Evolutionary conservation across 208 protist species (phyloP).

Genomic region (Acanthamoeba culbertsoni): DNA sequence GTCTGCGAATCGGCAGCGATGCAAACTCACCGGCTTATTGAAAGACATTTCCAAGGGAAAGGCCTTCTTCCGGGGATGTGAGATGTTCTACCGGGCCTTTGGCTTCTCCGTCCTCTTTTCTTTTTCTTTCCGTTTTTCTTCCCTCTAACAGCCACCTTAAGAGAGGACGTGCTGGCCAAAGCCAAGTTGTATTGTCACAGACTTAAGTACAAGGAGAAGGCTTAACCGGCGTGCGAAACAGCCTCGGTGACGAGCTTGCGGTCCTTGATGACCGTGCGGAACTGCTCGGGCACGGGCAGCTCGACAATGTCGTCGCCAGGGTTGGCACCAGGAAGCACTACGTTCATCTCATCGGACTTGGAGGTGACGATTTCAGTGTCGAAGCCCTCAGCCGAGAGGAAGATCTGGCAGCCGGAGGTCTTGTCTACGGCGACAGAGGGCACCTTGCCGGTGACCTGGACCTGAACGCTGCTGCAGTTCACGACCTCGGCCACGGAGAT

Average conservation of each 20-base stretch:
- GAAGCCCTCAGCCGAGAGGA: slow-evolving; percentile 70
- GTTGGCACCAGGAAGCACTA: slow-evolving; percentile 76
- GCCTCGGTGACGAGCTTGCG: slow-evolving; percentile 67
- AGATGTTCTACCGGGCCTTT: neutral
- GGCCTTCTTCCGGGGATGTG: too few species aligned
- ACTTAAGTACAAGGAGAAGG: neutral
- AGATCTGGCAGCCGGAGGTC: slow-evolving; percentile 79
- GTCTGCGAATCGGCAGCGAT: neutral
- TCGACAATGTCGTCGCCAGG: slow-evolving; percentile 61
- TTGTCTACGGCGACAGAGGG: slow-evolving; percentile 82
- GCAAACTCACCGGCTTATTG: neutral
- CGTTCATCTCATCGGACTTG: slow-evolving; percentile 83
- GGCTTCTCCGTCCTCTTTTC: neutral
- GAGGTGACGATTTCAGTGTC: slow-evolving; percentile 79
- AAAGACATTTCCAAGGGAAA: neutral
- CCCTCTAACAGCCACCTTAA: neutral
- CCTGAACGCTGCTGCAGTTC: slow-evolving; percentile 77
- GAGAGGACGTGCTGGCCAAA: neutral
- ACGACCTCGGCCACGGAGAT: slow-evolving; percentile 78
- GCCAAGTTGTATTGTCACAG: neutral
- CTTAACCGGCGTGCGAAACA: slow-evolving; percentile 10
- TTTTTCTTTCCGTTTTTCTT: neutral
- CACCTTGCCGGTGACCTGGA: slow-evolving; percentile 71
- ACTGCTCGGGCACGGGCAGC: slow-evolving; percentile 79
- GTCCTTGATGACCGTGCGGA: slow-evolving; percentile 64